Conservation (phyloP, 345 rosid species). For the Eutrema yunnanense region DNA sequence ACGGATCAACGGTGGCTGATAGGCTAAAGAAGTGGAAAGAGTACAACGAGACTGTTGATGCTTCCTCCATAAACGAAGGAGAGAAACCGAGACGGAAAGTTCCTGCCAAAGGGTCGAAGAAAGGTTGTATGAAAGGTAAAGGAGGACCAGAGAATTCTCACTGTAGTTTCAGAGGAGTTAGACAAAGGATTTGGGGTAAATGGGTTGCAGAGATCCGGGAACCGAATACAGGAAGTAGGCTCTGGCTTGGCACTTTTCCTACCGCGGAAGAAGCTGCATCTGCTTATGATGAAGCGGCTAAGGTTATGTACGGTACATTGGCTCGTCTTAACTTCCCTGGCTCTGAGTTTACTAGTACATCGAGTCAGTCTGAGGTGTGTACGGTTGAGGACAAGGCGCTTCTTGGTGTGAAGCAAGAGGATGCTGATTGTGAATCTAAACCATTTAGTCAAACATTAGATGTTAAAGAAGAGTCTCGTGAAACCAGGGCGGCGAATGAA, state of each 20-base stretch:
- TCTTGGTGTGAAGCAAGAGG: slow-evolving; percentile 13
- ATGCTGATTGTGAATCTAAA: slow-evolving; percentile 27
- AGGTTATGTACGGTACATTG: slow-evolving; percentile 55
- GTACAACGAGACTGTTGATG: slow-evolving; percentile 34
- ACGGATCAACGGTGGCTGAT: slow-evolving; percentile 44
- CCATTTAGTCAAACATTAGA: not conserved
- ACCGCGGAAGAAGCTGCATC: slow-evolving; percentile 68
- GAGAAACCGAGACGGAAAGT: slow-evolving; percentile 35
- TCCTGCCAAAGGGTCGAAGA: slow-evolving; percentile 74
- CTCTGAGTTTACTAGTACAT: slow-evolving; percentile 27
- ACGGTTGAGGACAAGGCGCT: slow-evolving; percentile 27
- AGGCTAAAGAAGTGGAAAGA: slow-evolving; percentile 62
- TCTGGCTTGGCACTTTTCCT: slow-evolving; percentile 88
- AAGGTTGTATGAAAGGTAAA: slow-evolving; percentile 94
- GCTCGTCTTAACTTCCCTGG: slow-evolving; percentile 60
- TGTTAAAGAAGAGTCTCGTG: not conserved
- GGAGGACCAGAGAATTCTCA: slow-evolving; percentile 71
- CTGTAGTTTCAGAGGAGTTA: slow-evolving; percentile 66
- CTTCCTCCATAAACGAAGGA: not conserved
- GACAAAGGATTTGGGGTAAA: slow-evolving; percentile 95
- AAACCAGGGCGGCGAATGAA: not conserved
- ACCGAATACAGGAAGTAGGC: slow-evolving; percentile 55
- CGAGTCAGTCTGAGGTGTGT: slow-evolving; percentile 46
- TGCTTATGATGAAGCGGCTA: slow-evolving; percentile 82
- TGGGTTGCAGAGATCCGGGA: slow-evolving; percentile 93